A percentile compares a stretch with the other conserved stretches of the same genome.
phyloP scores from a whole-genome alignment of 495 filamentous ascomycete genomes.

The Cercophora scortea region DNA sequence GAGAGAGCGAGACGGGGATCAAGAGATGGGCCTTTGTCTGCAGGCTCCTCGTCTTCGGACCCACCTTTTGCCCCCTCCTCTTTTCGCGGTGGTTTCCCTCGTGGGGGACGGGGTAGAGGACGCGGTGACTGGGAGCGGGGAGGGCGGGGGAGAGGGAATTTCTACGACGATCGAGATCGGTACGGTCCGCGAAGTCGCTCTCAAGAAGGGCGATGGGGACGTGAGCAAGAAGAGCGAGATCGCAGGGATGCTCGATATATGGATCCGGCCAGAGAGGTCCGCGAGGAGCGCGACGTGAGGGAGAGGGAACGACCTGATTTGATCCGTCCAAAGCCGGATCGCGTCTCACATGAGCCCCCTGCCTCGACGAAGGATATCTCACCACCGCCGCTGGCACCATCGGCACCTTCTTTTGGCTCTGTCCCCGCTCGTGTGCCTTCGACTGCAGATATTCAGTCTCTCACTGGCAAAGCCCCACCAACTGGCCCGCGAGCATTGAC shows the following conservation, averaged over 20 bases:
- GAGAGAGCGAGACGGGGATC: conserved; percentile 46
- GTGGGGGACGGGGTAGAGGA: conserved; percentile 48
- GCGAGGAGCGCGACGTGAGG: conserved; percentile 48
- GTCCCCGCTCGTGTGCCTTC: conserved; percentile 38
- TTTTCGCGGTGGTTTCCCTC: conserved; percentile 44
- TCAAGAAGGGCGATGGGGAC: conserved; percentile 53
- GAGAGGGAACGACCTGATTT: conserved; percentile 31
- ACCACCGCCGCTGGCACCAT: conserved; percentile 70
- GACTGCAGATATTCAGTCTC: conserved; percentile 27
- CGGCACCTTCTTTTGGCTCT: conserved; percentile 77
- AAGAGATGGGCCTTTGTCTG: conserved; percentile 54
- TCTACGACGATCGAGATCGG: conserved; percentile 52
- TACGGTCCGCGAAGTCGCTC: conserved; percentile 60
- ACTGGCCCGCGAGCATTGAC: conserved; percentile 43
- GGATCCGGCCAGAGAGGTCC: conserved; percentile 43
- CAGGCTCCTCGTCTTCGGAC: conserved; percentile 62
- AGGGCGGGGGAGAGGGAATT: conserved; percentile 37
- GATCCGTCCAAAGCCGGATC: conserved; percentile 35
- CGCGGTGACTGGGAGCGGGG: conserved; percentile 61
- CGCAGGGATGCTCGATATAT: conserved; percentile 30
- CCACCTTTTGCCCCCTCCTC: conserved; percentile 43
- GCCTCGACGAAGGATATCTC: conserved; percentile 40
- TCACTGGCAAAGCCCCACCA: conserved; percentile 39
- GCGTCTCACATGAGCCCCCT: conserved; percentile 35
- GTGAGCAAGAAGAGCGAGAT: conserved; percentile 44